These are phyloP conservation scores for Cladosporium sp. DNA, from an alignment of 2,329 filamentous ascomycete genomes.

Conservation along the genomic window DNA sequence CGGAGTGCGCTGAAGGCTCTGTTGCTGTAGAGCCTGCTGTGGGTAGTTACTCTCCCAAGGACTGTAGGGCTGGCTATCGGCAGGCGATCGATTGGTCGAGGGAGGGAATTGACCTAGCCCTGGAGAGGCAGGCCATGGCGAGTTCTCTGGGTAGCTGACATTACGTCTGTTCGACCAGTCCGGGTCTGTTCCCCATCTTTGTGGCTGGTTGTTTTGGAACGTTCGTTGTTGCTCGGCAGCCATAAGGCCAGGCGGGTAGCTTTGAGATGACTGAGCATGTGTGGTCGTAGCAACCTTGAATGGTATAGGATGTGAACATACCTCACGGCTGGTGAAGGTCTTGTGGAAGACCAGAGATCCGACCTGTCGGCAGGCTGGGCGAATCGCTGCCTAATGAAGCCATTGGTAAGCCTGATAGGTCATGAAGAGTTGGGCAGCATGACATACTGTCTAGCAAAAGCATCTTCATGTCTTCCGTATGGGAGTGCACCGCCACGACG, in stretches of 20 bases:
- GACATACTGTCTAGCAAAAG: constrained; percentile 26
- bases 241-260: constrained; percentile 30
- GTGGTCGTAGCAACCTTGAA: constrained; percentile 22
- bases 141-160: constrained; percentile 29
- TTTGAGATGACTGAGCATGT: constrained; percentile 28
- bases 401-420: constrained; percentile 14
- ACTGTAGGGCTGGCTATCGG: constrained; percentile 26
- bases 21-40: constrained; percentile 28
- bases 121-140: constrained; percentile 33
- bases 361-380: constrained; percentile 25
- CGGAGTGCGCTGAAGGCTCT: constrained; percentile 32
- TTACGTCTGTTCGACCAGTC: constrained; percentile 31
- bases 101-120: constrained; percentile 28
- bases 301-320: constrained; percentile 24
- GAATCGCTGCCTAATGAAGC: constrained; percentile 29
- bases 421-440: not conserved
- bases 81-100: constrained; percentile 27
- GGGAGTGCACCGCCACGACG: constrained; percentile 20
- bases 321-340: constrained; percentile 30
- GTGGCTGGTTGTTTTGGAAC: constrained; percentile 27
- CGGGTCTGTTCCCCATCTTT: constrained; percentile 31
- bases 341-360: constrained; percentile 32
- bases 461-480: constrained; percentile 25
- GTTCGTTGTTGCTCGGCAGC: constrained; percentile 25
- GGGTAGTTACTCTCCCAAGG: constrained; percentile 29